Evolutionary conservation across 352 stramenopile genomes (phyloP).

Genomic region (Saprolegnia diclina): DNA sequence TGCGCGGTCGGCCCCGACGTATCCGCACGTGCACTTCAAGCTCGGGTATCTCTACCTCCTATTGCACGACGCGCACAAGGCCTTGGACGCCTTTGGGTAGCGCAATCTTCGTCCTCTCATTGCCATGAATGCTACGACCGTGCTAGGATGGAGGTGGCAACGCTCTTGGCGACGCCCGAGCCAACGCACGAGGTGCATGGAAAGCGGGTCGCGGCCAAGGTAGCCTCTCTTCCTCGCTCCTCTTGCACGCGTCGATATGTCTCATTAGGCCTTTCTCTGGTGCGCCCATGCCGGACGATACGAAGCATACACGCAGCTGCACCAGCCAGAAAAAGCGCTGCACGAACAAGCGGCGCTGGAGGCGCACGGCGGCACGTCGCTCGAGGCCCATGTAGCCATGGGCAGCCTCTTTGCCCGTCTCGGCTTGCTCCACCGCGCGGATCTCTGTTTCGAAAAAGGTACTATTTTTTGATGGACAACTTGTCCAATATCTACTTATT

Average conservation of each 20-base stretch:
- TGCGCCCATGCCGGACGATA: slow-evolving; percentile 39
- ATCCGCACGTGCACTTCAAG: slow-evolving; percentile 25
- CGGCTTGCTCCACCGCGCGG: slow-evolving; percentile 46
- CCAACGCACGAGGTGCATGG: not conserved
- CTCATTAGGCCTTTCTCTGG: slow-evolving; percentile 34
- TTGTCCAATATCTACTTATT: not conserved
- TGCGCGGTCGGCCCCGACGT: slow-evolving; percentile 4
- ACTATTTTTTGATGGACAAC: not conserved
- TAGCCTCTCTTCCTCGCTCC: not conserved
- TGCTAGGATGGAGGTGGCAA: slow-evolving; percentile 18
- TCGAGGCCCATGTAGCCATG: slow-evolving; percentile 37
- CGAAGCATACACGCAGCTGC: slow-evolving; percentile 35
- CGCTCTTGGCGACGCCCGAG: not conserved
- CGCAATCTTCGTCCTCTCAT: not conserved
- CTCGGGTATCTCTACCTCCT: slow-evolving; percentile 26
- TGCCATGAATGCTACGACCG: not conserved
- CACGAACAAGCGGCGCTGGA: slow-evolving; percentile 35
- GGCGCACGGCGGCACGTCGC: slow-evolving; percentile 39
- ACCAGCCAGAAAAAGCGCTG: slow-evolving; percentile 34
- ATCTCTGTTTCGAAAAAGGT: slow-evolving; percentile 41
- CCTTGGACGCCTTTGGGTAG: slow-evolving; percentile 11
- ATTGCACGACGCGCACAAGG: slow-evolving; percentile 16
- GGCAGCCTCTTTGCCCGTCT: slow-evolving; percentile 48
- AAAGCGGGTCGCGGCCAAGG: slow-evolving; percentile 10
- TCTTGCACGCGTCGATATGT: not conserved